Percentiles rank a stretch among this genome's conserved stretches.
These are phyloP conservation scores for Diutina scorzettiae DNA, from an alignment of 1,139 yeast species.

Conservation along the genomic window DNA sequence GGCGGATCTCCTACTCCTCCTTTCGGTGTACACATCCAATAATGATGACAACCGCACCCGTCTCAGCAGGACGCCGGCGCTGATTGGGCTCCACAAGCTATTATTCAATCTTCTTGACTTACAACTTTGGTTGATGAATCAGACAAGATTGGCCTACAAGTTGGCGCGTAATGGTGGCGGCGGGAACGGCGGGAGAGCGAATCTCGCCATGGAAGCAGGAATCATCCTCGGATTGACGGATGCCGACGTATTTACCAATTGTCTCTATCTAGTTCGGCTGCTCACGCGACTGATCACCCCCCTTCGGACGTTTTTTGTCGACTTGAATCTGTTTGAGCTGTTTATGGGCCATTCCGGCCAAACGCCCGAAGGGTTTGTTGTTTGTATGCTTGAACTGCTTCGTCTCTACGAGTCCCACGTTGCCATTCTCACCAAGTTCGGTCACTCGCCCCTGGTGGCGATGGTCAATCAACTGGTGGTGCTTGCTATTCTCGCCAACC, in stretches of 20 bases:
- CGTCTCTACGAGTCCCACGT: not conserved
- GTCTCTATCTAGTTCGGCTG: not conserved
- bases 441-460: not conserved
- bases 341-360: not conserved
- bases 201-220: not conserved
- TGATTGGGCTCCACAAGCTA: not conserved
- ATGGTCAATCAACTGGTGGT: slow-evolving; percentile 1
- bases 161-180: not conserved
- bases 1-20: not conserved
- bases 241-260: not conserved
- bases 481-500: slow-evolving; percentile 1
- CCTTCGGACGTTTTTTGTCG: slow-evolving; percentile 2
- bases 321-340: not conserved
- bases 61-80: not conserved
- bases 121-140: not conserved
- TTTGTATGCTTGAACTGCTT: not conserved
- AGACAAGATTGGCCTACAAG: not conserved
- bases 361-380: not conserved
- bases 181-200: not conserved
- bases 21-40: not conserved
- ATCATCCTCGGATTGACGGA: not conserved
- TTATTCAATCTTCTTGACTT: not conserved
- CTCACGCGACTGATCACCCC: slow-evolving; percentile 5
- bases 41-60: slow-evolving; percentile 3
- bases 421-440: not conserved